Conservation (phyloP, 176 grass and related monocot genomes). For the Zizania latifolia region DNA sequence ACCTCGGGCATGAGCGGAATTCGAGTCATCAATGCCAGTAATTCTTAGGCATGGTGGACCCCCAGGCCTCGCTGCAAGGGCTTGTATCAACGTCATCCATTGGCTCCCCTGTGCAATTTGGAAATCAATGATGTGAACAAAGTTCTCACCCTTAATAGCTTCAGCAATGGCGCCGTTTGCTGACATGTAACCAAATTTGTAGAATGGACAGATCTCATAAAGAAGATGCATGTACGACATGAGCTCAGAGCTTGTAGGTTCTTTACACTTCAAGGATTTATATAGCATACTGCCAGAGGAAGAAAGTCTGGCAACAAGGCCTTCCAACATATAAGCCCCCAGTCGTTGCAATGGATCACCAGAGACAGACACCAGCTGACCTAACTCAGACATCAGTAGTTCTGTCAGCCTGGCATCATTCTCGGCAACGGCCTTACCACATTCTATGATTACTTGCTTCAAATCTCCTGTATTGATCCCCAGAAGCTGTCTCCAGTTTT, state of each 20-base stretch:
- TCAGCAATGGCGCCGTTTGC: slow-evolving; percentile 72
- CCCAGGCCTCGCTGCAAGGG: slow-evolving; percentile 49
- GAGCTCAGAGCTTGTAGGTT: slow-evolving; percentile 65
- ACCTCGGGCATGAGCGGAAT: slow-evolving; percentile 49
- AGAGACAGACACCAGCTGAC: slow-evolving; percentile 57
- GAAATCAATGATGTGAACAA: slow-evolving; percentile 76
- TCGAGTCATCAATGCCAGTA: slow-evolving; percentile 65
- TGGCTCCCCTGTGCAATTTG: slow-evolving; percentile 73
- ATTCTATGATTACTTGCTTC: slow-evolving; percentile 55
- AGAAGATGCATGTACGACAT: slow-evolving; percentile 70
- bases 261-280: slow-evolving; percentile 76
- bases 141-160: slow-evolving; percentile 60
- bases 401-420: slow-evolving; percentile 41
- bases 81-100: slow-evolving; percentile 63
- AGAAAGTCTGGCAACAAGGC: slow-evolving; percentile 60
- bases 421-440: slow-evolving; percentile 52
- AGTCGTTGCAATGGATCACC: slow-evolving; percentile 67
- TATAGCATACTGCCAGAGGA: slow-evolving; percentile 64
- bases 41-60: slow-evolving; percentile 56
- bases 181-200: slow-evolving; percentile 77
- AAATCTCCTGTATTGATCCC: slow-evolving; percentile 60
- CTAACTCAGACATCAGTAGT: slow-evolving; percentile 51
- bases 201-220: slow-evolving; percentile 70
- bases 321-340: slow-evolving; percentile 72
- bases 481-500: slow-evolving; percentile 57